Evolutionary conservation across 2,329 filamentous ascomycete species (phyloP), one percentile per base, ranked within the genome.

Genomic region (Aureobasidium namibiae): DNA sequence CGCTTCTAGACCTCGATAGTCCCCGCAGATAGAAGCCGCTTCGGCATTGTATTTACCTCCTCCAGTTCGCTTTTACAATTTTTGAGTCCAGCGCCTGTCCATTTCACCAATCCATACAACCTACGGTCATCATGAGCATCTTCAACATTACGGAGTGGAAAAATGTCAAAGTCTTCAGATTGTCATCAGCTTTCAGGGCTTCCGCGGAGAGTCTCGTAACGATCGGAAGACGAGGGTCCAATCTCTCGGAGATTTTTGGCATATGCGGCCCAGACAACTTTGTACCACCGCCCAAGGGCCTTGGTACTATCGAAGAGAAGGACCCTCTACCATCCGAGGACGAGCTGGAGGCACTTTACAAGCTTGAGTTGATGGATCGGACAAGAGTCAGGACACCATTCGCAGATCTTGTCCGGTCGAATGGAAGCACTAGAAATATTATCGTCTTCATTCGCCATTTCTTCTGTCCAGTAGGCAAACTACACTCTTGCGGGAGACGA

Each of bases 401-500:
- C 14, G n/a, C n/a, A 49, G 45, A 49, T 16, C 45, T 49, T 5
- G 45, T 49, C 29, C 45, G 29, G 23, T 14, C 45, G 18, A 34
- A n/a, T 7, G n/a, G 45, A 16, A 49, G 34, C 10, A 26, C 29
- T 6, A 21, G 63, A 45, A 64, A 70, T 24, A 64, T 74, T 26
- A 65, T 73, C n/a, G 59, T 74, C 49, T 74, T 74, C 65, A 67
- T 74, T 24, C 67, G 72, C 38, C 72, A 74, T 62, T 74, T 73
- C 65, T 73, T 68, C 66, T 74, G 72, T 62, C 45, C 45, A 23
- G 45, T 49, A 49, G 34, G 45, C 14, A 10, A n/a, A 16, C 13
- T 34, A 1, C 29, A 21, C 3, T 5, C 13, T 14, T 13, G 10
- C 8, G 14, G 23, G 14, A 45, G 3, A 41, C 14, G 14, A 45